Evolutionary conservation across 495 filamentous ascomycete genomes (phyloP).

Genomic region (Parmelia sp.): DNA sequence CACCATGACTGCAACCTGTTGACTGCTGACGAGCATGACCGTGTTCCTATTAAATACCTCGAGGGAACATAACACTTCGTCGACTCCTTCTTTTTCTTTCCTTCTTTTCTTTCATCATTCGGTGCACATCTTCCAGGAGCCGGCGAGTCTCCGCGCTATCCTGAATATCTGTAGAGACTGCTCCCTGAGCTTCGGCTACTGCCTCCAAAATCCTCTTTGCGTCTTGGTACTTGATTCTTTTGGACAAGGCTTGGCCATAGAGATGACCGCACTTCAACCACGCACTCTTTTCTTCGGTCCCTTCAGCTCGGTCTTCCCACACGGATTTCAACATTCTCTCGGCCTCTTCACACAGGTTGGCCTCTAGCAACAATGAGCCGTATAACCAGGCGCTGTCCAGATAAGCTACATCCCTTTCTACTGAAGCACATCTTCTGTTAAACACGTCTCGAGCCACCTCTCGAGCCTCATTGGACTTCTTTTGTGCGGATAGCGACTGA

Average conservation of each 20-base stretch:
- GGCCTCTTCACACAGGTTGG: background rate
- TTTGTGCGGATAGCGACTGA: background rate
- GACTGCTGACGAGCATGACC: too few relatives aligned
- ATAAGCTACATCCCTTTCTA: background rate
- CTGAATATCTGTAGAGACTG: background rate
- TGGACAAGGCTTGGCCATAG: background rate
- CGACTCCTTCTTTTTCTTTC: background rate
- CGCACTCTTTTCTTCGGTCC: background rate
- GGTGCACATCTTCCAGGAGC: background rate
- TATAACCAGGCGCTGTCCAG: conserved; percentile 1
- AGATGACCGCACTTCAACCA: conserved; percentile 11
- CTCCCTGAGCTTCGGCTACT: background rate
- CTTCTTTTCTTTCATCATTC: background rate
- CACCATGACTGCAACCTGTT: too few relatives aligned
- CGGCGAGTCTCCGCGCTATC: background rate
- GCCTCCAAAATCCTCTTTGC: conserved; percentile 1
- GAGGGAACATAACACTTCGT: too few relatives aligned
- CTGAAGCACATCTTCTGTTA: background rate
- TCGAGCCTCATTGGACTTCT: background rate
- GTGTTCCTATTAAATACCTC: too few relatives aligned
- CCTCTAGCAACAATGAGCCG: conserved; percentile 3
- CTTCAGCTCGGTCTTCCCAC: background rate
- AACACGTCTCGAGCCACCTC: background rate
- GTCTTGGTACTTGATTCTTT: background rate
- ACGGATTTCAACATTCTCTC: background rate